These are phyloP conservation scores for Kwoniella sp. DNA, from an alignment of 768 basidiomycete genomes.

Conservation along the genomic window DNA sequence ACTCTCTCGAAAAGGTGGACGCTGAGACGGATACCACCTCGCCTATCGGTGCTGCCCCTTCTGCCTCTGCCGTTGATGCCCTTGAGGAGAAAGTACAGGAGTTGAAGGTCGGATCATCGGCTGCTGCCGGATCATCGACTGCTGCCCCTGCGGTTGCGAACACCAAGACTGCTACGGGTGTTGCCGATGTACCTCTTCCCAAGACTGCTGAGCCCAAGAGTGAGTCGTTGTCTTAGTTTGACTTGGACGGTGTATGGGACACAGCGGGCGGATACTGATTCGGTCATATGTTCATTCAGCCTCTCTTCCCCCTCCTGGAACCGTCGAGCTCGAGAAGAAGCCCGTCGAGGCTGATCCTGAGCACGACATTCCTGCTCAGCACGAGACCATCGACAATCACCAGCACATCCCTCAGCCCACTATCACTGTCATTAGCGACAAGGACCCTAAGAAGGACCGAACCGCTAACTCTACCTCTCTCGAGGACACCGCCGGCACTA, in stretches of 20 bases:
- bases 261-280: not conserved
- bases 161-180: not conserved
- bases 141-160: not conserved
- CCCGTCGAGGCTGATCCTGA: conserved; percentile 18
- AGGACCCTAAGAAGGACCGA: conserved; percentile 51
- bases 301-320: conserved; percentile 12
- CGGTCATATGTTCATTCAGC: not conserved
- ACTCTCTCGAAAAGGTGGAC: conserved; percentile 36
- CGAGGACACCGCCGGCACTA: conserved; percentile 35
- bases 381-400: conserved; percentile 51
- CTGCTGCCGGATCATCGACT: not conserved
- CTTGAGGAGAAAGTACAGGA: conserved; percentile 43
- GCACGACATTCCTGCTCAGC: conserved; percentile 51
- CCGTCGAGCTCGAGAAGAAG: conserved; percentile 3
- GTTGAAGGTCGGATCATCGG: conserved; percentile 25
- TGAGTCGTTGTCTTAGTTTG: conserved; percentile 14
- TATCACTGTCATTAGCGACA: conserved; percentile 41
- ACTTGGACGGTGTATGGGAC: too few species aligned
- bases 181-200: conserved; percentile 21
- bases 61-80: conserved; percentile 37
- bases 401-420: conserved; percentile 46
- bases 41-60: conserved; percentile 33
- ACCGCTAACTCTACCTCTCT: conserved; percentile 23
- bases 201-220: conserved; percentile 26
- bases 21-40: conserved; percentile 36